Percentiles rank a stretch among this genome's conserved stretches.
phyloP scores from a whole-genome alignment of 306 rosid genomes.

The Ammopiptanthus mongolicus region DNA sequence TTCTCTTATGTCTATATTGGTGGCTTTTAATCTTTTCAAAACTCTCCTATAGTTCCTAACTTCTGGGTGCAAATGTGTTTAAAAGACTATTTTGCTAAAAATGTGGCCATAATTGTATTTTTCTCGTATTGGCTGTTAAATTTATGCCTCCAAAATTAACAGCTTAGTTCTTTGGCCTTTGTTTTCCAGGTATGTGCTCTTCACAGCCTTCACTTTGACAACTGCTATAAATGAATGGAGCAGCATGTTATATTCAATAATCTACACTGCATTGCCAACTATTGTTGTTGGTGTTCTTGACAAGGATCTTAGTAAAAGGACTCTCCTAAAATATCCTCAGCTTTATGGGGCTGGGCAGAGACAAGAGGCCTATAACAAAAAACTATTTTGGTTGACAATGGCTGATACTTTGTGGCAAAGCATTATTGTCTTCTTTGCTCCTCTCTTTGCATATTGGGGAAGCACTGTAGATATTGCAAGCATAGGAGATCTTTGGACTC shows the following conservation, averaged over 20 bases:
- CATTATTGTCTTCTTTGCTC: constrained; percentile 57
- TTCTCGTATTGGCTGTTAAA: not conserved
- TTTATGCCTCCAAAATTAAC: not conserved
- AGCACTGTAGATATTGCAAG: constrained; percentile 60
- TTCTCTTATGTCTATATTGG: not conserved
- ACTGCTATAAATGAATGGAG: constrained; percentile 95
- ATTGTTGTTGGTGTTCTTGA: constrained; percentile 87
- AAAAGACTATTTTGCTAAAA: not conserved
- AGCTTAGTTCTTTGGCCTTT: not conserved
- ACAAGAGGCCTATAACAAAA: constrained; percentile 75
- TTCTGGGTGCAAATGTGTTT: not conserved
- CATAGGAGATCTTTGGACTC: constrained; percentile 96
- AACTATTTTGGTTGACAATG: constrained; percentile 72
- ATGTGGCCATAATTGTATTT: not conserved
- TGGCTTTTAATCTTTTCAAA: not conserved
- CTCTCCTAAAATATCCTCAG: constrained; percentile 69
- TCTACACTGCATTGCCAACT: constrained; percentile 78
- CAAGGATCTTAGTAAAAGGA: constrained; percentile 85
- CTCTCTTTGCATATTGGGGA: constrained; percentile 70
- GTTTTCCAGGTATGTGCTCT: constrained; percentile 72
- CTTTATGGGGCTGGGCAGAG: constrained; percentile 89
- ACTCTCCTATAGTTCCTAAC: not conserved
- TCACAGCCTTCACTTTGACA: constrained; percentile 63
- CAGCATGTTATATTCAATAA: constrained; percentile 69
- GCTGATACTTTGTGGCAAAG: constrained; percentile 95